Evolutionary conservation across 2,329 filamentous ascomycete species (phyloP).

Genomic region (Diaporthe sp.): DNA sequence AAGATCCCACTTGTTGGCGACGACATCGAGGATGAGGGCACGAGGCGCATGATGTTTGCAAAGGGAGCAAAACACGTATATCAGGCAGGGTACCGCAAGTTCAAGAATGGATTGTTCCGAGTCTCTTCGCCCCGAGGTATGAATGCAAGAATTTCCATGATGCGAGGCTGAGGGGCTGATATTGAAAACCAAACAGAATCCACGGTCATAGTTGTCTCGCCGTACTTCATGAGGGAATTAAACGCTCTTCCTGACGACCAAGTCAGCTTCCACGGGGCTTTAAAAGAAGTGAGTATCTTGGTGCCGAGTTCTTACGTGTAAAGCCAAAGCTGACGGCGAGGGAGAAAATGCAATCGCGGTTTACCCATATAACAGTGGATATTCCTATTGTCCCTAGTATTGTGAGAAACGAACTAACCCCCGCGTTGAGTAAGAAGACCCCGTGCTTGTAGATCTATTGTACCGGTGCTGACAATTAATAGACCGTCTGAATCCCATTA

Average conservation of each 20-base stretch:
- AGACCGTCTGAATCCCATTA: conserved; percentile 49
- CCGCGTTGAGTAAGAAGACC: conserved; percentile 28
- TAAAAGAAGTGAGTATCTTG: conserved; percentile 26
- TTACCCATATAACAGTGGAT: conserved; percentile 9
- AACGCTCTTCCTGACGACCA: conserved; percentile 30
- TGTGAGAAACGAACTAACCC: conserved; percentile 30
- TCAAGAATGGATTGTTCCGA: conserved; percentile 1
- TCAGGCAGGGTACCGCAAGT: conserved; percentile 39
- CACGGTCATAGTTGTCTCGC: conserved; percentile 18
- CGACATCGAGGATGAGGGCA: conserved; percentile 41
- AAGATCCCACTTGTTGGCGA: conserved; percentile 41
- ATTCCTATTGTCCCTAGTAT: conserved; percentile 28
- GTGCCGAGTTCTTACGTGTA: neutral
- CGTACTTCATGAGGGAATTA: conserved; percentile 26
- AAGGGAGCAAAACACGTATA: conserved; percentile 41
- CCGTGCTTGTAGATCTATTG: neutral
- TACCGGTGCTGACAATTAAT: neutral
- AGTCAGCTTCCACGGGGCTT: conserved; percentile 26
- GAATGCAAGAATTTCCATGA: neutral
- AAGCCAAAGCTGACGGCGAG: neutral
- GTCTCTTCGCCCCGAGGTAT: neutral
- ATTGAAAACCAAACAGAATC: conserved; percentile 16
- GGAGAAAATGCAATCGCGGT: conserved; percentile 29
- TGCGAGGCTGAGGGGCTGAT: neutral
- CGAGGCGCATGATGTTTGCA: conserved; percentile 41